These are phyloP conservation scores for Pseudofabraea citricarpa DNA, from an alignment of 2,329 filamentous ascomycete species.

Conservation along the genomic window DNA sequence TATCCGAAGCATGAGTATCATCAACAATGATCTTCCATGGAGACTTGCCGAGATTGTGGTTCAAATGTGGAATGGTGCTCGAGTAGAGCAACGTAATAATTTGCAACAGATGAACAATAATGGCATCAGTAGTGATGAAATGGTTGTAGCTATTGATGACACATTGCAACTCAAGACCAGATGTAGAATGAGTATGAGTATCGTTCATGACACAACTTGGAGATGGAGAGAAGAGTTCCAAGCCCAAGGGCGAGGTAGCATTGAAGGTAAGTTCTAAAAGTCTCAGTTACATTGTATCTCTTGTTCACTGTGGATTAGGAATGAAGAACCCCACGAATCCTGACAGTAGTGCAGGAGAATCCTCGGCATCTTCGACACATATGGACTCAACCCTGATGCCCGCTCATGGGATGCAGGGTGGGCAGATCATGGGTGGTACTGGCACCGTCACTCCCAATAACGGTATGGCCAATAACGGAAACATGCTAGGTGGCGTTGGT, in stretches of 20 bases:
- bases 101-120: constrained; percentile 32
- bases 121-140: constrained; percentile 36
- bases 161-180: constrained; percentile 76
- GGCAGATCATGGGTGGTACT: constrained; percentile 18
- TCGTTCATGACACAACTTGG: constrained; percentile 82
- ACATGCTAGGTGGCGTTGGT: constrained; percentile 31
- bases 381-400: constrained; percentile 56
- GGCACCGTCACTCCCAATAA: constrained; percentile 18
- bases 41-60: constrained; percentile 80
- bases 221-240: constrained; percentile 79
- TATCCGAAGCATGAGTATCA: constrained; percentile 68
- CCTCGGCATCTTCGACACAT: constrained; percentile 63
- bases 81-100: constrained; percentile 28
- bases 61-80: constrained; percentile 71
- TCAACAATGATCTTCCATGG: constrained; percentile 74
- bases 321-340: constrained; percentile 84
- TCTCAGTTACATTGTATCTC: constrained; percentile 11
- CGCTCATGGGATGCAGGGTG: constrained; percentile 21
- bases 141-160: constrained; percentile 48
- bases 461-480: constrained; percentile 15
- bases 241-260: constrained; percentile 61
- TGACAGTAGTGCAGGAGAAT: constrained; percentile 71
- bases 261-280: constrained; percentile 58
- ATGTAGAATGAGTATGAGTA: constrained; percentile 78
- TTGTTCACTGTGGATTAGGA: constrained; percentile 30